Percentiles rank a stretch among this genome's conserved stretches.
phyloP scores from a whole-genome alignment of 2,329 filamentous ascomycete genomes.

The Talaromyces verruculosus region DNA sequence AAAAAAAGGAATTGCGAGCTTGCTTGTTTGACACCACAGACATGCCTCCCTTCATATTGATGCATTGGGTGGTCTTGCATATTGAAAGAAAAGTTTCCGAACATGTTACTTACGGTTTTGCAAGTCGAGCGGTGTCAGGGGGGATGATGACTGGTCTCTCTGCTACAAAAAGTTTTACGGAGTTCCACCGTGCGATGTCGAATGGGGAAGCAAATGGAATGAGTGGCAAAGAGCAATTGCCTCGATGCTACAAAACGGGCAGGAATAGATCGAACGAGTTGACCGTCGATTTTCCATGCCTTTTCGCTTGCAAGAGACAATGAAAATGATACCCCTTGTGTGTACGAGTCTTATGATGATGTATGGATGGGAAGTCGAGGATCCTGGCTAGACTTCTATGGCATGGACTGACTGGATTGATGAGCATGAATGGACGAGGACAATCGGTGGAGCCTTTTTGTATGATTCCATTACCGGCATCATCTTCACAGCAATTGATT shows the following conservation, averaged over 20 bases:
- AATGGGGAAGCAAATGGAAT: constrained; percentile 24
- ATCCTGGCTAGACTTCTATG: constrained; percentile 39
- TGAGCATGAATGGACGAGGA: constrained; percentile 28
- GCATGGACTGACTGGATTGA: constrained; percentile 26
- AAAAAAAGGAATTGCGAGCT: constrained; percentile 29
- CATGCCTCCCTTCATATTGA: constrained; percentile 31
- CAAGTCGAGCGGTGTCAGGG: constrained; percentile 28
- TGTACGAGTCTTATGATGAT: constrained; percentile 32
- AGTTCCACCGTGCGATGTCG: constrained; percentile 19
- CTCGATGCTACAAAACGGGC: constrained; percentile 24
- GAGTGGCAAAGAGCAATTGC: constrained; percentile 23
- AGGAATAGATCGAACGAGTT: constrained; percentile 32
- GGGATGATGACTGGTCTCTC: constrained; percentile 25
- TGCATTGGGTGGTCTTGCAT: constrained; percentile 36
- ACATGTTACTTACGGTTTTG: constrained; percentile 32
- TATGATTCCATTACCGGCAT: constrained; percentile 15
- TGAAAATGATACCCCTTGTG: constrained; percentile 47
- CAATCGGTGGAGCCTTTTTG: constrained; percentile 16
- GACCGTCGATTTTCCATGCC: constrained; percentile 42
- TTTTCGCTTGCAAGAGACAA: constrained; percentile 34
- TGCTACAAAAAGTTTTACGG: constrained; percentile 20
- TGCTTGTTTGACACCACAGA: constrained; percentile 32
- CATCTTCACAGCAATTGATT: constrained; percentile 9
- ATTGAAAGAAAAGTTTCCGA: constrained; percentile 30
- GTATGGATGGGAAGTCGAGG: constrained; percentile 37